Conservation (phyloP, 2,329 filamentous ascomycete species). For the Colletotrichum neosansevieriae region DNA sequence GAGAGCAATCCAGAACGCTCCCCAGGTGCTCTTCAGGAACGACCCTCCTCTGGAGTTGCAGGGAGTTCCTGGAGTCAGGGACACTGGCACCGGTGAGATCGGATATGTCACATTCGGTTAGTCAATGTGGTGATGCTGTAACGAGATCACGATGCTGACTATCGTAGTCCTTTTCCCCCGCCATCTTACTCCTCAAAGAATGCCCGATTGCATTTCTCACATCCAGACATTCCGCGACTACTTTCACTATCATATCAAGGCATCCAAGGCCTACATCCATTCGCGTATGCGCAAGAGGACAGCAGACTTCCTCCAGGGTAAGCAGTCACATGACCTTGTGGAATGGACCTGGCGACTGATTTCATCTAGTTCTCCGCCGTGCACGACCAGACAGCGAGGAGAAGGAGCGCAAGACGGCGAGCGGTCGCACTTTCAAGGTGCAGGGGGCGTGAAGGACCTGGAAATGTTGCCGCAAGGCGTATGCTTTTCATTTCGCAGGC, state of each 20-base stretch:
- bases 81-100: constrained; percentile 83
- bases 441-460: constrained; percentile 47
- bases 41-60: constrained; percentile 94
- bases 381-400: constrained; percentile 96
- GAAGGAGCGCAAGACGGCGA: constrained; percentile 98
- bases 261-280: constrained; percentile 99
- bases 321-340: constrained; percentile 44
- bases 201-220: constrained; percentile 96
- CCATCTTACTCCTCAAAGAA: constrained; percentile 89
- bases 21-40: constrained; percentile 95
- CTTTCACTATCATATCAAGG: constrained; percentile 99
- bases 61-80: constrained; percentile 83
- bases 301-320: constrained; percentile 97
- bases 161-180: constrained; percentile 88
- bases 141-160: constrained; percentile 38
- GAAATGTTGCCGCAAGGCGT: background rate
- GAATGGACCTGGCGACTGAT: background rate
- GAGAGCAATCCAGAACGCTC: constrained; percentile 96
- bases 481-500: background rate
- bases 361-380: constrained; percentile 83
- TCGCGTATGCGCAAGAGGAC: constrained; percentile 97
- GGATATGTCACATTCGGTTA: constrained; percentile 98
- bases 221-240: constrained; percentile 99
- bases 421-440: constrained; percentile 88
- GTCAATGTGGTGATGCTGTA: constrained; percentile 42